A percentile compares a stretch with the other conserved stretches of the same genome.
Evolutionary conservation across 805 yeast species (phyloP).

Genomic region (Candida ortonii): DNA sequence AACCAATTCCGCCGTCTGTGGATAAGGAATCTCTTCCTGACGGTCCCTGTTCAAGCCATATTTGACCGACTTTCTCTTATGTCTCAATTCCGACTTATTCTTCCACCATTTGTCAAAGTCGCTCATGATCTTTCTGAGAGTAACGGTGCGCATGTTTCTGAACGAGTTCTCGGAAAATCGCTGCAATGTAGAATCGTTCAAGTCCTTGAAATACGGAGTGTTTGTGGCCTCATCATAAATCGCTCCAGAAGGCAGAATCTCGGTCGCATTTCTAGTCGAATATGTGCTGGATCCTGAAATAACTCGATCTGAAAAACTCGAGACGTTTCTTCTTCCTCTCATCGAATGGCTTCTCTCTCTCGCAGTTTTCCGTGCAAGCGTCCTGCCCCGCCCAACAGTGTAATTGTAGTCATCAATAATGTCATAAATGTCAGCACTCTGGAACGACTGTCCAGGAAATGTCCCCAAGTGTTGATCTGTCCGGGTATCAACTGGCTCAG

Average conservation of each 20-base stretch:
- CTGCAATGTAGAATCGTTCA: slow-evolving; percentile 5
- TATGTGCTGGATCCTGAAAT: slow-evolving; percentile 1
- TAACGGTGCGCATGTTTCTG: slow-evolving; percentile 9
- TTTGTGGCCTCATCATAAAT: slow-evolving; percentile 19
- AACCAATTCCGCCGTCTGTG: slow-evolving; percentile 10
- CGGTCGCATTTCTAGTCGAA: slow-evolving; percentile 4
- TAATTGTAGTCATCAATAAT: slow-evolving; percentile 21
- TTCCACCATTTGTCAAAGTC: slow-evolving; percentile 21
- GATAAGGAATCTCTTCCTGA: slow-evolving; percentile 3
- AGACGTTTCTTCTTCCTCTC: slow-evolving; percentile 6
- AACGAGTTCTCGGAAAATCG: slow-evolving; percentile 6
- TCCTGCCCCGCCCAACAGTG: slow-evolving; percentile 14
- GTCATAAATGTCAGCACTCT: slow-evolving; percentile 20
- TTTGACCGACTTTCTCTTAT: slow-evolving; percentile 4
- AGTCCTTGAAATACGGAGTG: slow-evolving; percentile 18
- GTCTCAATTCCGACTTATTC: slow-evolving; percentile 7
- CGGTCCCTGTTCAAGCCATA: too few relatives aligned
- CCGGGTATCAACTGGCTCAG: too few relatives aligned
- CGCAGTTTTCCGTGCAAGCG: slow-evolving; percentile 10
- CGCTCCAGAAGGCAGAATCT: slow-evolving; percentile 13
- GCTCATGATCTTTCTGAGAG: slow-evolving; percentile 13
- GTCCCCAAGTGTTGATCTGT: too few relatives aligned
- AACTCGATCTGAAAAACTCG: slow-evolving; percentile 9
- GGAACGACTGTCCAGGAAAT: slow-evolving; percentile 3
- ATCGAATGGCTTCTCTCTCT: slow-evolving; percentile 12